Percentiles rank a stretch among this genome's conserved stretches.
phyloP scores from a whole-genome alignment of 1,139 yeast species.

The Zygosaccharomyces sapae region DNA sequence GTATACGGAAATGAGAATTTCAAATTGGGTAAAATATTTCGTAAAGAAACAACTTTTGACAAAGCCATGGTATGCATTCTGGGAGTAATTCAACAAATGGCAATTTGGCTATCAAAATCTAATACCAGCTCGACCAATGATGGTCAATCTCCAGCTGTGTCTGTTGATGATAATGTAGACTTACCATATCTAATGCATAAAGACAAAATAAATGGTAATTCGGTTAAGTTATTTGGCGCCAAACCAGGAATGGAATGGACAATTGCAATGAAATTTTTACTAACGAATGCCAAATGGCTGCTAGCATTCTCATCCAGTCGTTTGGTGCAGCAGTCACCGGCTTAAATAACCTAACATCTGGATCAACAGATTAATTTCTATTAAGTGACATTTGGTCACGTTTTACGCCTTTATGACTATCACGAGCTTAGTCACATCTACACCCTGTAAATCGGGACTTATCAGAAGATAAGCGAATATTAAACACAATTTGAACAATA shows the following conservation, averaged over 20 bases:
- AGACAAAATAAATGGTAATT: conserved; percentile 74
- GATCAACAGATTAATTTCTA: not conserved
- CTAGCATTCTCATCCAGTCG: conserved; percentile 37
- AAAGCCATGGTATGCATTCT: conserved; percentile 31
- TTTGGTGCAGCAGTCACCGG: conserved; percentile 8
- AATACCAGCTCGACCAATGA: conserved; percentile 1
- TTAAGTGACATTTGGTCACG: not conserved
- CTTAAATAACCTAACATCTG: not conserved
- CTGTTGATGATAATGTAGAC: conserved; percentile 48
- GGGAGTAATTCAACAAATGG: conserved; percentile 25
- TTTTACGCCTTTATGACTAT: conserved; percentile 1
- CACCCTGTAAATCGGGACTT: conserved; percentile 1
- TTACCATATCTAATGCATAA: conserved; percentile 63
- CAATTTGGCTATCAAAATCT: conserved; percentile 18
- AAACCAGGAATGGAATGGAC: conserved; percentile 82
- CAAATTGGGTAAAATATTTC: conserved; percentile 36
- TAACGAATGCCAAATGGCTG: conserved; percentile 54
- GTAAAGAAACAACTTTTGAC: conserved; percentile 34
- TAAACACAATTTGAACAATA: not conserved
- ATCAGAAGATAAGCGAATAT: conserved; percentile 1
- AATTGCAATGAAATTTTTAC: conserved; percentile 72
- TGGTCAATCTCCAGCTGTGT: conserved; percentile 25
- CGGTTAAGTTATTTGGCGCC: conserved; percentile 63
- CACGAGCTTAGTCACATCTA: conserved; percentile 4
- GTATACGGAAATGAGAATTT: conserved; percentile 35